phyloP scores from a whole-genome alignment of 176 grass and related monocot species.

The Carex pumila region DNA sequence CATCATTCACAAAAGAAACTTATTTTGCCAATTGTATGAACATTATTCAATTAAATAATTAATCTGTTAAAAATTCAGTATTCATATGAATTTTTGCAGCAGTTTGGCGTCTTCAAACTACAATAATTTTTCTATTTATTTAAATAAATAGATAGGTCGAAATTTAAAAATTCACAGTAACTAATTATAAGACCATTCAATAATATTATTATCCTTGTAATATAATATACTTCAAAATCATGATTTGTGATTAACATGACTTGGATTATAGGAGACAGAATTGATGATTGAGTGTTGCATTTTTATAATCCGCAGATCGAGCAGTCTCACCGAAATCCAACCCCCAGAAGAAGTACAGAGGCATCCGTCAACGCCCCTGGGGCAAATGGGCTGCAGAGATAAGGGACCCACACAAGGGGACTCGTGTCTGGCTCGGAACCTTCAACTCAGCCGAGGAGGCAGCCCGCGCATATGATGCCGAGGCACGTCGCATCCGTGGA shows the following conservation, averaged over 20 bases:
- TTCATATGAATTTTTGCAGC: neutral
- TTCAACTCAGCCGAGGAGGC: constrained; percentile 63
- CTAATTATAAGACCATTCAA: neutral
- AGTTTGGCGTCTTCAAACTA: neutral
- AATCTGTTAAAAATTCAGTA: neutral
- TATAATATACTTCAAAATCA: neutral
- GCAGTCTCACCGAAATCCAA: neutral
- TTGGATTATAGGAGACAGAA: neutral
- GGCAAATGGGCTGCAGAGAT: constrained; percentile 47
- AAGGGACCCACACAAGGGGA: constrained; percentile 47
- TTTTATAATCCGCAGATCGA: constrained; percentile 1
- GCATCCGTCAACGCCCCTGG: constrained; percentile 61
- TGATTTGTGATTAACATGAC: neutral
- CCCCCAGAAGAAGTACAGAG: constrained; percentile 35
- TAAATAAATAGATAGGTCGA: no score
- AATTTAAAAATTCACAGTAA: neutral
- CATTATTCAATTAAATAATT: neutral
- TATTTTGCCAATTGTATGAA: neutral
- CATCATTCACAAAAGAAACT: neutral
- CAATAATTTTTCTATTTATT: no score
- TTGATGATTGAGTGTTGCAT: neutral
- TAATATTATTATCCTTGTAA: neutral
- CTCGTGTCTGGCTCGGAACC: constrained; percentile 84
- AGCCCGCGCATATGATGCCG: constrained; percentile 52
- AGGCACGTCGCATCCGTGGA: constrained; percentile 53